Evolutionary conservation across 2,329 filamentous ascomycete species (phyloP).

Genomic region (Paecilomyces sp.): DNA sequence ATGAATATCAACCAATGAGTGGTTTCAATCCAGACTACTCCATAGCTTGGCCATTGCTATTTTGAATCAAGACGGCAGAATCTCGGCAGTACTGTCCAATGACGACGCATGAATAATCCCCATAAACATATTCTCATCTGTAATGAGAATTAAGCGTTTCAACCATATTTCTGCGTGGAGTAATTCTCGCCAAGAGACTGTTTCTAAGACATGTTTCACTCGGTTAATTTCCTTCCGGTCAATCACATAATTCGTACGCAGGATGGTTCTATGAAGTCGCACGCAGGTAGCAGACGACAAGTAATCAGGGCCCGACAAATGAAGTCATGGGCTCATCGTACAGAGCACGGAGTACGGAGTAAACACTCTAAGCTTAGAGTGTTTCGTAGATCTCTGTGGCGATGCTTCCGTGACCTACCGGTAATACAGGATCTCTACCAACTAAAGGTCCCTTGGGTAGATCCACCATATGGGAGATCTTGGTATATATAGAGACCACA

Average conservation of each 20-base stretch:
- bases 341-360: neutral
- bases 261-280: neutral
- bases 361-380: neutral
- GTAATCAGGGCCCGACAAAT: neutral
- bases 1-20: too few relatives aligned
- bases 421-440: neutral
- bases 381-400: neutral
- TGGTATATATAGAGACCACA: neutral
- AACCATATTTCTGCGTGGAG: neutral
- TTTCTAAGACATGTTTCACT: conserved; percentile 12
- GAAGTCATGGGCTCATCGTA: neutral
- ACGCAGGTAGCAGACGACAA: neutral
- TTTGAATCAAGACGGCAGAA: neutral
- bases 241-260: conserved; percentile 4
- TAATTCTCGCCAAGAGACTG: neutral
- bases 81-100: neutral
- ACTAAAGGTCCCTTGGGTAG: neutral
- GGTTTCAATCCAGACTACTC: too few relatives aligned
- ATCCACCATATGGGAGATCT: neutral
- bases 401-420: neutral
- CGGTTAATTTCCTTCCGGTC: conserved; percentile 1
- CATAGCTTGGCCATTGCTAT: neutral
- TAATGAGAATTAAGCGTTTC: neutral
- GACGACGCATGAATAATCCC: neutral
- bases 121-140: neutral